These are phyloP conservation scores for Mycena pura DNA, from an alignment of 768 basidiomycete genomes.

Conservation along the genomic window DNA sequence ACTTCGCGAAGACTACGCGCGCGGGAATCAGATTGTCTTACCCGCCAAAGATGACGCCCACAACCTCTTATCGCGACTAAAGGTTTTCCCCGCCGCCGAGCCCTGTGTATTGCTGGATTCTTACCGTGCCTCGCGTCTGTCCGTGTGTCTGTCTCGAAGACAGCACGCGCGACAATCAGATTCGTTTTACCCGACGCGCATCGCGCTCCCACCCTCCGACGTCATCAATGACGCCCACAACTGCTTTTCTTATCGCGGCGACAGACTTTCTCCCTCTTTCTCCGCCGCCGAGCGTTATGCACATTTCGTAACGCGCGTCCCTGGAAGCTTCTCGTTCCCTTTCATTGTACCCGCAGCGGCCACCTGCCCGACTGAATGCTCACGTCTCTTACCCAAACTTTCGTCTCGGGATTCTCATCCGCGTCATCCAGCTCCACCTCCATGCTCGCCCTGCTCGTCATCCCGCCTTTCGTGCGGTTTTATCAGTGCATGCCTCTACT, in stretches of 20 bases:
- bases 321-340: neutral
- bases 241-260: neutral
- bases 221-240: conserved; percentile 12
- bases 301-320: neutral
- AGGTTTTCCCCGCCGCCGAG: too few species aligned
- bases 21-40: too few species aligned
- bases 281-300: neutral
- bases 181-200: too few species aligned
- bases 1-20: too few species aligned
- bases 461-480: neutral
- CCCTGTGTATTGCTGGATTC: too few species aligned
- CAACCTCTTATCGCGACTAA: too few species aligned
- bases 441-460: neutral
- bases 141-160: neutral
- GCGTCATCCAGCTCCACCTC: neutral
- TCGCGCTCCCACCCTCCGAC: conserved; percentile 1
- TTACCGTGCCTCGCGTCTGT: neutral
- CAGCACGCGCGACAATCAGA: neutral
- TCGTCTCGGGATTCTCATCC: neutral
- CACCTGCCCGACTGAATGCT: neutral
- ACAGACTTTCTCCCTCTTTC: neutral
- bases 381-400: neutral
- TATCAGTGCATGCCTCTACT: too few species aligned
- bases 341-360: neutral
- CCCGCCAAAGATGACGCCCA: too few species aligned